phyloP scores from a whole-genome alignment of 805 yeast species.

The Kodamaea hsintzibuensis region DNA sequence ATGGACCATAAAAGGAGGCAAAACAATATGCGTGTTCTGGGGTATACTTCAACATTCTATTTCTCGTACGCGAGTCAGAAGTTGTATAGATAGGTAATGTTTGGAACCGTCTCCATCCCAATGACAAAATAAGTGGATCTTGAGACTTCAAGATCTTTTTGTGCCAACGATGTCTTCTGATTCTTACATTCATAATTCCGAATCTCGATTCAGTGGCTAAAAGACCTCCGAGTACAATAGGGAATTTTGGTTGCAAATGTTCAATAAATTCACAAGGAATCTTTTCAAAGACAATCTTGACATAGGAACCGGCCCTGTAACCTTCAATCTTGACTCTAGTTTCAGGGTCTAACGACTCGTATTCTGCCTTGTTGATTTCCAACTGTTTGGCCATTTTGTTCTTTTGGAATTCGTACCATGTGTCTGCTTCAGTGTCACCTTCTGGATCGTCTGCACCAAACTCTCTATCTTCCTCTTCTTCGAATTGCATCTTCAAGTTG shows the following conservation, averaged over 20 bases:
- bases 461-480: slow-evolving; percentile 66
- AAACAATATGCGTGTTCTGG: slow-evolving; percentile 98
- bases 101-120: slow-evolving; percentile 99
- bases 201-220: slow-evolving; percentile 88
- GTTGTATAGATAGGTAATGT: slow-evolving; percentile 95
- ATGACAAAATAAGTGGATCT: slow-evolving; percentile 89
- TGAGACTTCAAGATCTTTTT: slow-evolving; percentile 91
- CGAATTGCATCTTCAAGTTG: slow-evolving; percentile 83
- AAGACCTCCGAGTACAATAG: slow-evolving; percentile 88
- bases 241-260: slow-evolving; percentile 81
- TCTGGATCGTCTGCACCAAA: slow-evolving; percentile 81
- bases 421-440: slow-evolving; percentile 72
- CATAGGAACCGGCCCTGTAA: slow-evolving; percentile 89
- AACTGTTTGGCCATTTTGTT: slow-evolving; percentile 95
- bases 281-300: slow-evolving; percentile 77
- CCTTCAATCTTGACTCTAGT: slow-evolving; percentile 87
- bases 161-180: slow-evolving; percentile 99
- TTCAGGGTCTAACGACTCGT: slow-evolving; percentile 70
- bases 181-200: slow-evolving; percentile 89
- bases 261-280: slow-evolving; percentile 90
- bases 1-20: slow-evolving; percentile 95
- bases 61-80: slow-evolving; percentile 95
- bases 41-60: slow-evolving; percentile 95
- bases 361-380: slow-evolving; percentile 86
- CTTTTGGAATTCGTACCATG: slow-evolving; percentile 97